A percentile compares a stretch with the other conserved stretches of the same genome.
phyloP scores from a whole-genome alignment of 345 rosid species.

The Euphorbia tirucalli region DNA sequence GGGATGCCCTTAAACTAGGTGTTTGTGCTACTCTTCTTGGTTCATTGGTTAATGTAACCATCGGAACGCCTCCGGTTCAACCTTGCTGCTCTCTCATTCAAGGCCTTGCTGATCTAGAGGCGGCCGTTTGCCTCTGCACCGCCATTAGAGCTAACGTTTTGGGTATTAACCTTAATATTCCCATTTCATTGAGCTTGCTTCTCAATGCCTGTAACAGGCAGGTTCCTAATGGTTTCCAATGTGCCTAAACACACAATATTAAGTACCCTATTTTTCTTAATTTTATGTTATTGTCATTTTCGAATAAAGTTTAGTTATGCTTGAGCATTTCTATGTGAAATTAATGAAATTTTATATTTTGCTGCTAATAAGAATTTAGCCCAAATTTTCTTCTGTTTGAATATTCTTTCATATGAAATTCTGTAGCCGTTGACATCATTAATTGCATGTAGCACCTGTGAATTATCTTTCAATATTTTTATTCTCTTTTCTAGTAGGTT shows the following conservation, averaged over 20 bases:
- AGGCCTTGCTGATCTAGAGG: conserved; percentile 52
- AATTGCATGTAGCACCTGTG: background rate
- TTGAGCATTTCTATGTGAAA: background rate
- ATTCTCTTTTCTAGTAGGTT: too few relatives aligned
- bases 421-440: background rate
- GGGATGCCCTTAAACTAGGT: conserved; percentile 50
- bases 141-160: conserved; percentile 49
- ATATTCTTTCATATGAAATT: background rate
- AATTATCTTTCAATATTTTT: background rate
- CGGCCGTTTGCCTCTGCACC: conserved; percentile 58
- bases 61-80: conserved; percentile 45
- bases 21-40: conserved; percentile 49
- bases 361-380: too few relatives aligned
- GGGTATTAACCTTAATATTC: conserved; percentile 52
- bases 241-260: conserved; percentile 18
- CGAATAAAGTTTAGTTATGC: background rate
- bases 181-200: conserved; percentile 48
- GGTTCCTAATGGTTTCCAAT: conserved; percentile 43
- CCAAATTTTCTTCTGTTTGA: background rate
- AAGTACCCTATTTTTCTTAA: background rate
- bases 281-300: background rate
- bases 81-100: conserved; percentile 51
- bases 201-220: conserved; percentile 46
- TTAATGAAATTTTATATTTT: background rate
- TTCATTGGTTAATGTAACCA: conserved; percentile 45